Base-by-base conservation (phyloP, 129 eudicot genomes). In the carrot (Daucus carota) region DNA sequence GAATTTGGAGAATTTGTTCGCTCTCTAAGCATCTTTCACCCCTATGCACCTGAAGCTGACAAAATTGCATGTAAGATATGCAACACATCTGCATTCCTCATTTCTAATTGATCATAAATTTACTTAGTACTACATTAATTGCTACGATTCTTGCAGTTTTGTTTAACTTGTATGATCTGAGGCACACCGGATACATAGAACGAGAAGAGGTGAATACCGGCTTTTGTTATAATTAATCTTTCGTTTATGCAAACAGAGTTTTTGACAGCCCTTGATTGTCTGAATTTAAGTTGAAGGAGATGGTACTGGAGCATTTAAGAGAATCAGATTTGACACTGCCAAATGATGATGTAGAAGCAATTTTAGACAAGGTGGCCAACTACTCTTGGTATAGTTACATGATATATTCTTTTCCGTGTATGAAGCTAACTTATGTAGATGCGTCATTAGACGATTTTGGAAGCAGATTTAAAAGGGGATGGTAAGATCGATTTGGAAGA, bases 1-100 rank as follows among this genome's bases (percentile, higher is more conserved):
- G 92, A 88, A 76, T 92, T 92, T 80, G 96, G 85, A 38, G 98
- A 90, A 72, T 92, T 92, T 76, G 96, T 92, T 68, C 88, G 89
- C 17, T 83, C 98, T 18, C 75, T 92, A 79, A 92, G 86, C 74
- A 81, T 92, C 77, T 92, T 92, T 76, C 98, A 92, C 69, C 98
- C 98, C 1, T 75, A 78, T 65, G 85, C 98, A 18, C 92, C 96
- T 7, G 78, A 81, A 76, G 84, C 88, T 11, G 96, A 81, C 28
- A 92, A 92, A 82, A 83, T 88, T 75, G 87, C 81, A 73, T 90
- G 97, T 92, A 86, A 77, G 97, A 76, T 26, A 50, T 59, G 20
- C 13, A 67, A 78, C 70, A 42, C 8, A 32, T 33, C 46, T 40
- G 32, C 28, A 43, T 38, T 70, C 72, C 78, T 40, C 43, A 68